phyloP scores from a whole-genome alignment of 768 basidiomycete genomes.

The Naematelia encephala region DNA sequence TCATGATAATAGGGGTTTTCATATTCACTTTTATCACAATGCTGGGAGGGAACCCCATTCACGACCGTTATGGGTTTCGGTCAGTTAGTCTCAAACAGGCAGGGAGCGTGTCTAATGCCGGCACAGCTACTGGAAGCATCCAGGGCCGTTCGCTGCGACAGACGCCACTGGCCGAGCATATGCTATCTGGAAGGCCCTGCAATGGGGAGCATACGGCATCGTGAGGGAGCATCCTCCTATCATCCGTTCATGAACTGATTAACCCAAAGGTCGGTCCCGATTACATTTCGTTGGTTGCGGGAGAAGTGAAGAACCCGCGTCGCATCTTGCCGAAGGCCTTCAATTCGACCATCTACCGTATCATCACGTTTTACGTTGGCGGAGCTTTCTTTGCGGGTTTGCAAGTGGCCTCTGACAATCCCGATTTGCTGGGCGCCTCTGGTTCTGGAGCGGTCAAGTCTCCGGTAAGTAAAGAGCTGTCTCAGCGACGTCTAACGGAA shows the following conservation, averaged over 20 bases:
- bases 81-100: slow-evolving; percentile 18
- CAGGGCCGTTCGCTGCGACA: slow-evolving; percentile 20
- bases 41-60: slow-evolving; percentile 55
- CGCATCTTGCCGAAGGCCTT: slow-evolving; percentile 26
- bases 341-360: slow-evolving; percentile 25
- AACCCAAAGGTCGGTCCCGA: slow-evolving; percentile 17
- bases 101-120: neutral
- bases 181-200: slow-evolving; percentile 20
- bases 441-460: slow-evolving; percentile 20
- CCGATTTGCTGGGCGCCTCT: slow-evolving; percentile 22
- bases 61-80: slow-evolving; percentile 54
- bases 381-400: slow-evolving; percentile 19
- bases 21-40: slow-evolving; percentile 59
- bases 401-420: slow-evolving; percentile 13
- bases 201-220: slow-evolving; percentile 16
- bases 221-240: slow-evolving; percentile 4
- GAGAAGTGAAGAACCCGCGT: slow-evolving; percentile 24
- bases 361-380: slow-evolving; percentile 21
- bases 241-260: neutral
- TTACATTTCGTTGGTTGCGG: slow-evolving; percentile 25
- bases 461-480: slow-evolving; percentile 6
- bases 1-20: slow-evolving; percentile 56
- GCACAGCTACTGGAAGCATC: slow-evolving; percentile 28
- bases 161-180: slow-evolving; percentile 1
- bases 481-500: neutral